Evolutionary conservation across 352 stramenopile species (phyloP).

Genomic region (Sclerospora graminicola): DNA sequence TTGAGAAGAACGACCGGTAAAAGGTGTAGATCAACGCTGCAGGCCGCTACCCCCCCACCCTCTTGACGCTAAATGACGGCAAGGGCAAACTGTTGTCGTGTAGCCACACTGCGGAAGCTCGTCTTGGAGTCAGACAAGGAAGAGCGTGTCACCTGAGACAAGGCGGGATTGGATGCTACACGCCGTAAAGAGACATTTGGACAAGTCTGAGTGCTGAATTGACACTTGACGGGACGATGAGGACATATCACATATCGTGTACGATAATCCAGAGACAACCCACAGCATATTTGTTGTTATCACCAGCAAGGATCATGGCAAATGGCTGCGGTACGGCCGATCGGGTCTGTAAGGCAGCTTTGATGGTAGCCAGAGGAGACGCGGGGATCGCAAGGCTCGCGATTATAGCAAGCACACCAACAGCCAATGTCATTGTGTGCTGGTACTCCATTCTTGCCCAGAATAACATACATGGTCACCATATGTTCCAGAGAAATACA

Average conservation of each 20-base stretch:
- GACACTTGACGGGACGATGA: conserved; percentile 41
- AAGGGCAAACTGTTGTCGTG: no score
- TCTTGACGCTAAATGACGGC: no score
- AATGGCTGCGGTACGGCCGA: conserved; percentile 53
- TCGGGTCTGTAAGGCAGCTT: conserved; percentile 35
- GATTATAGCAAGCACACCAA: conserved; percentile 38
- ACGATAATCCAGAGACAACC: conserved; percentile 54
- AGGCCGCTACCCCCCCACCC: no score
- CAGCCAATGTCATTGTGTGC: conserved; percentile 17
- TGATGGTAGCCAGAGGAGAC: conserved; percentile 49
- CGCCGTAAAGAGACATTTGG: conserved; percentile 46
- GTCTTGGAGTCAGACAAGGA: conserved; percentile 6
- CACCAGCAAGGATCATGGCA: conserved; percentile 43
- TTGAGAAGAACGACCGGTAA: no score
- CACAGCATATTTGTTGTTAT: conserved; percentile 64
- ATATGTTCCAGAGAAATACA: conserved; percentile 32
- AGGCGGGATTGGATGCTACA: conserved; percentile 35
- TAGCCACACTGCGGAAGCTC: conserved; percentile 12
- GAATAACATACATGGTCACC: conserved; percentile 38
- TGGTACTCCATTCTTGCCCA: conserved; percentile 22
- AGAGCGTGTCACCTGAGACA: conserved; percentile 7
- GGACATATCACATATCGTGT: conserved; percentile 35
- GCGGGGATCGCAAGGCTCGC: conserved; percentile 58
- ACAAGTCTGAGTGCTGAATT: conserved; percentile 36
- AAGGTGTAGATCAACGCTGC: no score